Conservation (phyloP, 176 grass and related monocot genomes). For the sorghum (Sorghum bicolor) region DNA sequence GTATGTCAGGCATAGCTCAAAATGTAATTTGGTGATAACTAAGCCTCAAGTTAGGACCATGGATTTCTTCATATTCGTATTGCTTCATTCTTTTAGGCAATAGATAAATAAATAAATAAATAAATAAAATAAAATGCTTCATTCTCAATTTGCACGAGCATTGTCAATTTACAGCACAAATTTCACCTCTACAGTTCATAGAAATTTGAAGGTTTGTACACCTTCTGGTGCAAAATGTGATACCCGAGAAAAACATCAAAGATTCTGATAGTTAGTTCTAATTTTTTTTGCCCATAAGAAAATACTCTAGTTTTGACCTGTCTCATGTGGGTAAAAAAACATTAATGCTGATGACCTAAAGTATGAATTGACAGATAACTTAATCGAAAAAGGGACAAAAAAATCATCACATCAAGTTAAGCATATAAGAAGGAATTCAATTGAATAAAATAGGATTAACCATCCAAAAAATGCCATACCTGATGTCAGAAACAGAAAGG, state of each 20-base stretch:
- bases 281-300: not conserved
- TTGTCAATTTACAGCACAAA: not conserved
- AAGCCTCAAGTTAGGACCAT: not conserved
- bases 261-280: not conserved
- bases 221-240: not conserved
- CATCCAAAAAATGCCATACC: conserved; percentile 32
- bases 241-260: not conserved
- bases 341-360: not conserved
- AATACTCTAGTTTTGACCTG: not conserved
- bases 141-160: not conserved
- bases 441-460: not conserved
- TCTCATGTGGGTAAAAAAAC: not conserved
- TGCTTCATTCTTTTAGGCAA: no score
- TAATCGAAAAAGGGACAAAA: not conserved
- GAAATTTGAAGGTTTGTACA: not conserved
- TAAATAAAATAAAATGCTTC: no score
- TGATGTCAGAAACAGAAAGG: conserved; percentile 92
- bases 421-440: not conserved
- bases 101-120: no score
- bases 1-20: not conserved
- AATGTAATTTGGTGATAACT: not conserved
- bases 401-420: not conserved
- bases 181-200: not conserved
- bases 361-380: not conserved
- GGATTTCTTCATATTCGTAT: not conserved